Conservation (phyloP, 2,329 filamentous ascomycete species). For the Penicillium sp. region DNA sequence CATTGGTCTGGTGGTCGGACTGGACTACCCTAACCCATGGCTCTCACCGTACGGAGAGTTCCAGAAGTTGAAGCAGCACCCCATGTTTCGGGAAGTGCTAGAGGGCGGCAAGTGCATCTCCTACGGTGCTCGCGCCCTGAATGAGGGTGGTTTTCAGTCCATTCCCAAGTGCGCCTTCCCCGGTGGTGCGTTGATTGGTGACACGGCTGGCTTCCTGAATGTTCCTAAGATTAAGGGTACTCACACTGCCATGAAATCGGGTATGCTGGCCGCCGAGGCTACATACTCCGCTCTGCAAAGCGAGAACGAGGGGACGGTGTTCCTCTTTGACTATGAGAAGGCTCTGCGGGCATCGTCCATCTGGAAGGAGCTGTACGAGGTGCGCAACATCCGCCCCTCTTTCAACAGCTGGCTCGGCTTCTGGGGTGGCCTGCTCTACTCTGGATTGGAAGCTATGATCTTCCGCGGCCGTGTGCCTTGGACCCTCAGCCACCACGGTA, state of each 20-base stretch:
- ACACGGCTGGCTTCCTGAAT: conserved; percentile 95
- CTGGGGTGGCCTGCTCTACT: conserved; percentile 89
- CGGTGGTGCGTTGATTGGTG: conserved; percentile 90
- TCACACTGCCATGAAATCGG: conserved; percentile 96
- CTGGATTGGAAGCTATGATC: conserved; percentile 85
- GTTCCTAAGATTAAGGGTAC: conserved; percentile 98
- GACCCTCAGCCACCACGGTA: conserved; percentile 83
- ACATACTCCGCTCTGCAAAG: conserved; percentile 73
- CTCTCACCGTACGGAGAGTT: conserved; percentile 94
- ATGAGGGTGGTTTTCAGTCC: conserved; percentile 95
- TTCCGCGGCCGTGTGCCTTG: conserved; percentile 85
- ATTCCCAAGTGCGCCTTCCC: conserved; percentile 97
- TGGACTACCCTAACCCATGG: conserved; percentile 98
- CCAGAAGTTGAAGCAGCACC: conserved; percentile 97
- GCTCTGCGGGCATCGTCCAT: conserved; percentile 81
- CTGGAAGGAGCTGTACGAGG: conserved; percentile 92
- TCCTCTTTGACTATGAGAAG: conserved; percentile 94
- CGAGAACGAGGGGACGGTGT: conserved; percentile 69
- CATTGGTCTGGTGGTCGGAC: conserved; percentile 85
- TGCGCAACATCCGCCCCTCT: conserved; percentile 95
- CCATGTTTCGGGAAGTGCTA: conserved; percentile 82
- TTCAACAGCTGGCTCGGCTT: conserved; percentile 88
- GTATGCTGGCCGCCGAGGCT: conserved; percentile 93
- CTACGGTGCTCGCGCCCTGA: conserved; percentile 87
- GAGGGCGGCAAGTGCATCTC: conserved; percentile 97